phyloP scores from a whole-genome alignment of 169 alveolate species.

The Plasmodium knowlesi region DNA sequence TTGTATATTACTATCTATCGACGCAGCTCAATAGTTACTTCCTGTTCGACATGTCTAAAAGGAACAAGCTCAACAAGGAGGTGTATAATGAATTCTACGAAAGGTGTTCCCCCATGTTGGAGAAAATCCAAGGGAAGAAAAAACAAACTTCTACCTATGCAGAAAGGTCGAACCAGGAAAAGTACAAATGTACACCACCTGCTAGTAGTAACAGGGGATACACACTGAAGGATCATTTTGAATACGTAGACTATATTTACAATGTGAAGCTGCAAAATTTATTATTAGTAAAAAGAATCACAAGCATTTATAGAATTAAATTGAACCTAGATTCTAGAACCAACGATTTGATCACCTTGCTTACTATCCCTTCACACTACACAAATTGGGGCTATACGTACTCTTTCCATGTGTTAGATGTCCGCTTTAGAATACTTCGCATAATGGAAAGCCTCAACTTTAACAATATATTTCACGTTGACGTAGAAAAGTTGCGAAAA shows the following conservation, averaged over 20 bases:
- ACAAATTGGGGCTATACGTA: constrained; percentile 55
- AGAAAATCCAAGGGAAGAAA: not conserved
- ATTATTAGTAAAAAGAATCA: constrained; percentile 52
- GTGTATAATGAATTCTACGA: constrained; percentile 5
- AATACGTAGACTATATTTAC: constrained; percentile 30
- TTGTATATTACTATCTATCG: constrained; percentile 49
- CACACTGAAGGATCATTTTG: not conserved
- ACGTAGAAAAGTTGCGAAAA: not conserved
- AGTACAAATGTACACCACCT: not conserved
- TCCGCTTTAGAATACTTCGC: constrained; percentile 50
- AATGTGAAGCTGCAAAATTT: constrained; percentile 49
- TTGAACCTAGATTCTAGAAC: constrained; percentile 27
- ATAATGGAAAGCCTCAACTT: constrained; percentile 45
- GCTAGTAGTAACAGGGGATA: not conserved
- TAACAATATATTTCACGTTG: not conserved
- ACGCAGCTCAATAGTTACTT: constrained; percentile 44
- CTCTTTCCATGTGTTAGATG: constrained; percentile 67
- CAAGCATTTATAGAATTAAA: constrained; percentile 57
- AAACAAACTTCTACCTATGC: not conserved
- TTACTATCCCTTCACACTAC: constrained; percentile 59
- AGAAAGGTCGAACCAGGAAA: not conserved
- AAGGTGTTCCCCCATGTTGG: not conserved
- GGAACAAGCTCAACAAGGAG: not conserved
- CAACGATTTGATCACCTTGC: constrained; percentile 43
- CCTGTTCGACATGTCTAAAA: constrained; percentile 22